Percentiles rank a stretch among this genome's conserved stretches.
Conservation (phyloP, 106 monocot genomes). For the Alisma plantagoaquatica region DNA sequence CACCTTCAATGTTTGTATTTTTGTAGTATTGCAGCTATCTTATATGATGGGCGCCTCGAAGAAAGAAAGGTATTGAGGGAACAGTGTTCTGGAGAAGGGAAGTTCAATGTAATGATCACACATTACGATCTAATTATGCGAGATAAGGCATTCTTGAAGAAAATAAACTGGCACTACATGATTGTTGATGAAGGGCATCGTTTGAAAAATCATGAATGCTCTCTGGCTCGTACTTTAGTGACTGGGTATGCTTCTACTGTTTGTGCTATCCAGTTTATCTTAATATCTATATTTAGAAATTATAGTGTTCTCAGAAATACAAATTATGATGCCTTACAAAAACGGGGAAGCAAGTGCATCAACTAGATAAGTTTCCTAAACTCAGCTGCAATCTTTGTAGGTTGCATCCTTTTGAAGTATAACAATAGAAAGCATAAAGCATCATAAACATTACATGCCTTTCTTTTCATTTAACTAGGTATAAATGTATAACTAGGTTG, state of each 20-base stretch:
- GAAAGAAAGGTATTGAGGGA: constrained; percentile 89
- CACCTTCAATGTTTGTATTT: constrained; percentile 5
- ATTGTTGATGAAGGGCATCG: constrained; percentile 99
- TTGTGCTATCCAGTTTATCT: too few relatives aligned
- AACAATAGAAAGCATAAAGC: too few relatives aligned
- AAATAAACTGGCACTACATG: constrained; percentile 92
- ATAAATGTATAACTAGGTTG: too few relatives aligned
- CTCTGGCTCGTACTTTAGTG: constrained; percentile 77
- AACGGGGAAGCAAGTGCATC: not conserved
- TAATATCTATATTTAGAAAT: too few relatives aligned
- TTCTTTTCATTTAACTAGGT: too few relatives aligned
- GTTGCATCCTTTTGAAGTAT: too few relatives aligned
- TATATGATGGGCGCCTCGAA: constrained; percentile 94
- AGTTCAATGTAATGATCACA: constrained; percentile 89
- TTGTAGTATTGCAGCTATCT: constrained; percentile 58
- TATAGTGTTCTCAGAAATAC: too few relatives aligned
- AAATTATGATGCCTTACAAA: not conserved
- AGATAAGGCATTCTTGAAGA: constrained; percentile 81
- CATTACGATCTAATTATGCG: constrained; percentile 98
- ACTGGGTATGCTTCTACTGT: constrained; percentile 54
- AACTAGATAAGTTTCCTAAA: too few relatives aligned
- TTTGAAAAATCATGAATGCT: constrained; percentile 94
- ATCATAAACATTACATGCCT: too few relatives aligned
- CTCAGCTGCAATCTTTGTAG: too few relatives aligned
- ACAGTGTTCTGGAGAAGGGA: constrained; percentile 60